A percentile compares a stretch with the other conserved stretches of the same genome.
phyloP scores from a whole-genome alignment of 352 stramenopile genomes.

The Pythium aquatile region DNA sequence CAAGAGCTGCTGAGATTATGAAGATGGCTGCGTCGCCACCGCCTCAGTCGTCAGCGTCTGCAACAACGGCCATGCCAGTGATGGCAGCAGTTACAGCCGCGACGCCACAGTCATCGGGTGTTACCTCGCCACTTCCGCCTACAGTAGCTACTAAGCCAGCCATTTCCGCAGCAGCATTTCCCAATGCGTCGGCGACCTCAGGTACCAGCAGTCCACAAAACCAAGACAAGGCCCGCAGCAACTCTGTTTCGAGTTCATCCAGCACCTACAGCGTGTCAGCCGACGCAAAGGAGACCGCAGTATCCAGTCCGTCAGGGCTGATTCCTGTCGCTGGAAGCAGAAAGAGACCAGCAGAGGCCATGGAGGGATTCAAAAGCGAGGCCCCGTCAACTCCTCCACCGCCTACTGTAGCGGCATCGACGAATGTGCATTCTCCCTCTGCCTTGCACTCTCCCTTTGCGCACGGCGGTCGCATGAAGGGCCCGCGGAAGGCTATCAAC shows the following conservation, averaged over 20 bases:
- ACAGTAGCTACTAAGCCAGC: background rate
- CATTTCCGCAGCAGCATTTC: background rate
- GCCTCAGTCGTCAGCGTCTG: conserved; percentile 1
- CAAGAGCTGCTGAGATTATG: conserved; percentile 13
- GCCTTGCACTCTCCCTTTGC: background rate
- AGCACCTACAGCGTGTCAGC: conserved; percentile 3
- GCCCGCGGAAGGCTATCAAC: conserved; percentile 81
- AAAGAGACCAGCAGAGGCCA: conserved; percentile 50
- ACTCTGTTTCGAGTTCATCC: conserved; percentile 10
- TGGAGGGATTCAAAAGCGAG: conserved; percentile 22
- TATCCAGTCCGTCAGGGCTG: background rate
- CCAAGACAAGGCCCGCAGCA: background rate
- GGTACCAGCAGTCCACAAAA: conserved; percentile 1
- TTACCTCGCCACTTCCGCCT: background rate
- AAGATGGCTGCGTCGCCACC: conserved; percentile 13
- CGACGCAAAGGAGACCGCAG: conserved; percentile 3
- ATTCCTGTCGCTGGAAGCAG: conserved; percentile 11
- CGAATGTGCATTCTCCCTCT: background rate
- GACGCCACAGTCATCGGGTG: background rate
- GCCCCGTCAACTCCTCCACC: background rate
- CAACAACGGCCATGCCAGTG: background rate
- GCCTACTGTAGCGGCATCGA: conserved; percentile 4
- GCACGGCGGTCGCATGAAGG: conserved; percentile 25
- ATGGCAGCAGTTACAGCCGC: background rate
- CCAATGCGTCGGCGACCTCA: background rate